Base-by-base conservation (phyloP, 371 early-diverging fungal genomes). In the Batkoa obscura region DNA sequence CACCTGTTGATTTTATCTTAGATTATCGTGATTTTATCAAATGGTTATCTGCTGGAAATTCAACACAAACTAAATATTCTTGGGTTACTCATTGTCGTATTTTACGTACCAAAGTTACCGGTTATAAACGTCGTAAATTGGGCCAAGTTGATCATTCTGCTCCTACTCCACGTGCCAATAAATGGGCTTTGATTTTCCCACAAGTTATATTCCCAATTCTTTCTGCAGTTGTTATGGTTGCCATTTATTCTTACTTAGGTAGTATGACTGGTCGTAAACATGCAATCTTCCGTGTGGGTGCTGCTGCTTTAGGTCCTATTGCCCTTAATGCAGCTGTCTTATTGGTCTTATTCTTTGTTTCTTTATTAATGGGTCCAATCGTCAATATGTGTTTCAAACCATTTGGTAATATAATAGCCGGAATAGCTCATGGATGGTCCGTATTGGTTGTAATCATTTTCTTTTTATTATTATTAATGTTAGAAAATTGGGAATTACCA, bases 11-110 rank as follows among this genome's bases (percentile, higher is more conserved):
- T 56, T 85, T 86, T 59, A 69, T 87, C 58, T 60, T 83, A 4
- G 89, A 88, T 58, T 88, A 86, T 61, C 74, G 76, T 36, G 84
- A 82, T 59, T 86, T 77, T 63, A 66, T 88, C 49, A 75, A 79
- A 36, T 88, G 88, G 86, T 66, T 88, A 53, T 86, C 84, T 13
- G 74, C 82, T 0, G 86, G 86, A 35, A 84, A 86, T 63, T 75
- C 79, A 23, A 69, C 71, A 46, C 68, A 83, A 0, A 80, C 85
- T 62, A 66, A 67, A 58, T 78, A 81, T 61, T 88, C 88, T 47
- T 88, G 88, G 86, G 80, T 86, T 52, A 70, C 76, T 45, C 78
- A 88, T 63, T 81, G 80, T 59, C 80, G 84, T 9, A 61, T 74
- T 8, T 64, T 77, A n/a, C 75, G 85, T 8, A 83, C 83, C 30